These are phyloP conservation scores for Pleurotus sapidus DNA, from an alignment of 768 basidiomycete species.

Conservation along the genomic window DNA sequence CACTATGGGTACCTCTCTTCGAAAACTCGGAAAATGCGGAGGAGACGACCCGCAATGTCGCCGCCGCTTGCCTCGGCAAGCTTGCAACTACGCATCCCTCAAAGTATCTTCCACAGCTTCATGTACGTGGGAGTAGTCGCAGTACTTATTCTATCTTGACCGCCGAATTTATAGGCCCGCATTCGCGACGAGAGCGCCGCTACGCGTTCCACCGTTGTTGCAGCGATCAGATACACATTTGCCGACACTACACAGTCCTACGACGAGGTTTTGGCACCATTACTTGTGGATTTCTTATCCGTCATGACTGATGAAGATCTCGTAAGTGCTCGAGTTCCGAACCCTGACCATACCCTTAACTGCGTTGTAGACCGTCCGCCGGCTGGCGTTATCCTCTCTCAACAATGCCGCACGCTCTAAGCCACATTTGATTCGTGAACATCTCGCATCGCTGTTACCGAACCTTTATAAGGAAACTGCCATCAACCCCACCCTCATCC, in stretches of 20 bases:
- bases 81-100: slow-evolving; percentile 89
- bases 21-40: slow-evolving; percentile 87
- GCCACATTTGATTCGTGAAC: slow-evolving; percentile 86
- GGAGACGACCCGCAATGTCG: slow-evolving; percentile 90
- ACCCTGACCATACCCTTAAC: neutral
- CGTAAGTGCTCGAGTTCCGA: slow-evolving; percentile 39
- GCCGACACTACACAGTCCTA: slow-evolving; percentile 82
- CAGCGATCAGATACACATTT: slow-evolving; percentile 93
- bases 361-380: slow-evolving; percentile 74
- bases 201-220: slow-evolving; percentile 84
- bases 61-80: slow-evolving; percentile 95
- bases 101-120: slow-evolving; percentile 89
- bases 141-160: neutral
- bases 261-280: slow-evolving; percentile 85
- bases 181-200: slow-evolving; percentile 67
- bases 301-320: slow-evolving; percentile 87
- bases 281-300: slow-evolving; percentile 89
- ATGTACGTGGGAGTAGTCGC: slow-evolving; percentile 44
- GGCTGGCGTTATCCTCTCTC: slow-evolving; percentile 83
- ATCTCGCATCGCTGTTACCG: slow-evolving; percentile 73
- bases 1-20: slow-evolving; percentile 91
- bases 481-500: slow-evolving; percentile 75
- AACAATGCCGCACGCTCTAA: slow-evolving; percentile 97
- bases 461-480: slow-evolving; percentile 83
- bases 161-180: slow-evolving; percentile 42